Base-by-base conservation (phyloP, 352 stramenopile genomes). In the Pythium phragmitis region DNA sequence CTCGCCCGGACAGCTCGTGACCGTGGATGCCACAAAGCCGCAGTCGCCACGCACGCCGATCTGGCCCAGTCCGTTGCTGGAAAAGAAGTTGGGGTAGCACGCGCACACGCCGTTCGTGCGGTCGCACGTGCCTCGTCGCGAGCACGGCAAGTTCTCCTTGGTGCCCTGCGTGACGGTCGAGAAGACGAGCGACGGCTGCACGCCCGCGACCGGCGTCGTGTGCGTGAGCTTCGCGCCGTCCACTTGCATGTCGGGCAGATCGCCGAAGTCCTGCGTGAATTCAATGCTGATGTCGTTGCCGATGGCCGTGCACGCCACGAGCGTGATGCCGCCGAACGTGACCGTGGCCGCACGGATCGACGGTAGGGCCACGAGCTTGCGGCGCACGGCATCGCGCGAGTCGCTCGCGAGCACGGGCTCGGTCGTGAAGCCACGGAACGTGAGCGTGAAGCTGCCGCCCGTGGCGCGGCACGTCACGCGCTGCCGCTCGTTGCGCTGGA, bases 31-130 rank as follows among this genome's bases (percentile, higher is more conserved):
- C 63, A 91, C 81, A 64, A 83, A 94, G 6, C 94, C 96, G 64
- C 96, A 98, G 77, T 98, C 94, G 16, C 94, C 94, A 17, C 92
- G 79, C 63, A 82, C 80, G 3, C 94, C 92, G 39, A 91, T 88
- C 21, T 72, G 80, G 28, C 81, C 92, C 37, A 88, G 80, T 3
- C 86, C 87, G 50, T 92, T 80, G 68, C 84, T 90, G 13, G 81
- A 92, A 57, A 93, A 94, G 45, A 90, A 98, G 57, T 85, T 89
- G 11, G 48, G 45, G 72, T 91, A 97, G 72, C 93, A 98, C 2
- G 55, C 59, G 68, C 93, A 98, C 28, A 94, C 70, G 42, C 90
- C 79, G 7, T 72, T 80, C 7, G 65, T 65, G 33, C 62, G 69
- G 64, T 98, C 89, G 65, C 93, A 98, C 9, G 68, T 59, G 4